Percentiles rank a stretch among this genome's conserved stretches.
phyloP scores from a whole-genome alignment of 352 stramenopile genomes.

The Pilasporangium apinafurcum region DNA sequence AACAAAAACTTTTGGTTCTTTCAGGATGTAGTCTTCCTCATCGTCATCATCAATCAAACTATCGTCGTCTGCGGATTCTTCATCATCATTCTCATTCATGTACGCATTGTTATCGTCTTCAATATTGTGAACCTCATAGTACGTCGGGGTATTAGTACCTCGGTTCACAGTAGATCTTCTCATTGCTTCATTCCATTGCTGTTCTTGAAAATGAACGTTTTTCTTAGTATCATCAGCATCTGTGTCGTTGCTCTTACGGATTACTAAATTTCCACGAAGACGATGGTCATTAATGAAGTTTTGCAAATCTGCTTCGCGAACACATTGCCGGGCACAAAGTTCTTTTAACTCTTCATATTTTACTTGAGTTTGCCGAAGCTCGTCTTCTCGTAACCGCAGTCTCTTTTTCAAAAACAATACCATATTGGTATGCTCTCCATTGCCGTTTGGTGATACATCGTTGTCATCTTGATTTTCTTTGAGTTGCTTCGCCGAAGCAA shows the following conservation, averaged over 20 bases:
- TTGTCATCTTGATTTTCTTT: slow-evolving; percentile 1
- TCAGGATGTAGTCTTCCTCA: slow-evolving; percentile 19
- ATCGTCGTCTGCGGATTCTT: slow-evolving; percentile 11
- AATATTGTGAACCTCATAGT: slow-evolving; percentile 2
- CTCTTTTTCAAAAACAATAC: slow-evolving; percentile 55
- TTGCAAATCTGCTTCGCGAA: slow-evolving; percentile 67
- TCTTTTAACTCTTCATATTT: slow-evolving; percentile 79
- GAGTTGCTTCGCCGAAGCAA: not conserved
- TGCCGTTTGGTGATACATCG: slow-evolving; percentile 4
- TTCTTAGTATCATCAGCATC: slow-evolving; percentile 4
- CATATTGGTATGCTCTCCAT: slow-evolving; percentile 11
- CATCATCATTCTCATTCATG: slow-evolving; percentile 3
- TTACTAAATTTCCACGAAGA: slow-evolving; percentile 57
- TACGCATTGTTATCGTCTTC: too few relatives aligned
- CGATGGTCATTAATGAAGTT: slow-evolving; percentile 83
- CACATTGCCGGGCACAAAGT: slow-evolving; percentile 64
- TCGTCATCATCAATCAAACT: slow-evolving; percentile 19
- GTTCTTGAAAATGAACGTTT: slow-evolving; percentile 14
- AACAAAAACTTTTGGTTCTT: slow-evolving; percentile 37
- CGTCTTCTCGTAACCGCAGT: slow-evolving; percentile 48
- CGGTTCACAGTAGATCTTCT: slow-evolving; percentile 8
- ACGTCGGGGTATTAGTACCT: slow-evolving; percentile 14
- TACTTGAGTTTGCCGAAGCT: slow-evolving; percentile 40
- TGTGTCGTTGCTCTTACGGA: slow-evolving; percentile 21
- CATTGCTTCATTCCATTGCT: slow-evolving; percentile 2